Evolutionary conservation across 352 stramenopile species (phyloP).

Genomic region (Pythium aphanidermatum): DNA sequence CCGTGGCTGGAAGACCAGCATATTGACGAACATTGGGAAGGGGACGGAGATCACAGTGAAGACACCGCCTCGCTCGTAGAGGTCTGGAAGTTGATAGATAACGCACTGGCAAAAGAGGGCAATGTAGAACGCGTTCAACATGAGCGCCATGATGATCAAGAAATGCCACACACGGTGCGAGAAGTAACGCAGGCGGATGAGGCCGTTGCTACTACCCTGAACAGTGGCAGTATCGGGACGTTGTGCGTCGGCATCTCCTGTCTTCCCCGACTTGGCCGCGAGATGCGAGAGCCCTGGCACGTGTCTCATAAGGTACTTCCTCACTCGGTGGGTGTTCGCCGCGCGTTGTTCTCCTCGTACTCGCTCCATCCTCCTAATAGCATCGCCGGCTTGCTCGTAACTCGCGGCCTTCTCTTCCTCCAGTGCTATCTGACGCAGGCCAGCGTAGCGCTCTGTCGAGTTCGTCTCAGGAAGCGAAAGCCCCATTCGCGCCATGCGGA

Average conservation of each 20-base stretch:
- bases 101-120: constrained; percentile 17
- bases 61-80: constrained; percentile 4
- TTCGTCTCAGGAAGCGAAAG: too few relatives aligned
- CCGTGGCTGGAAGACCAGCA: constrained; percentile 11
- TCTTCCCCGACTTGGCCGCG: constrained; percentile 7
- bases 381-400: too few relatives aligned
- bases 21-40: constrained; percentile 18
- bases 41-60: not conserved
- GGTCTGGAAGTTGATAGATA: constrained; percentile 10
- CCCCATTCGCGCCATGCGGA: too few relatives aligned
- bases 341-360: too few relatives aligned
- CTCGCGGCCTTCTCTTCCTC: too few relatives aligned
- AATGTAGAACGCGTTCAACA: constrained; percentile 19
- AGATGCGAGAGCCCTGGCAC: too few relatives aligned
- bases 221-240: constrained; percentile 16
- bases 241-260: constrained; percentile 1
- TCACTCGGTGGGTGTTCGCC: too few relatives aligned
- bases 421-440: too few relatives aligned
- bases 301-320: too few relatives aligned
- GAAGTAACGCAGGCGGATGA: constrained; percentile 1
- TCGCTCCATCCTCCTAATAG: too few relatives aligned
- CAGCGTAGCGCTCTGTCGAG: too few relatives aligned
- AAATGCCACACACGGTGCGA: not conserved
- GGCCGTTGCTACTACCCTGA: constrained; percentile 16
- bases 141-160: constrained; percentile 4